These are phyloP conservation scores for Candida caryicola DNA, from an alignment of 805 yeast genomes.

Conservation along the genomic window DNA sequence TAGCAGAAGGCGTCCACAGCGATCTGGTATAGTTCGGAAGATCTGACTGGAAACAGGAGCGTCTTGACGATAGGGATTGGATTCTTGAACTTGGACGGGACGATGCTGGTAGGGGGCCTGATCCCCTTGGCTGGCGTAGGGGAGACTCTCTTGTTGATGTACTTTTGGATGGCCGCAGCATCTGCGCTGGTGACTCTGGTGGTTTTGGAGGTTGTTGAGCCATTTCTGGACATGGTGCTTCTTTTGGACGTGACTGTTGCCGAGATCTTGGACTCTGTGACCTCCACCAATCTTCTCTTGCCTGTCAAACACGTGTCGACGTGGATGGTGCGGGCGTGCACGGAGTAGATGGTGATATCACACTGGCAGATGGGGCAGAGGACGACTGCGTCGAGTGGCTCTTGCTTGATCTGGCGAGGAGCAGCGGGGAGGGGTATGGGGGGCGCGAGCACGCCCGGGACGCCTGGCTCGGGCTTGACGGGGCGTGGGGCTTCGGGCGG, in stretches of 20 bases:
- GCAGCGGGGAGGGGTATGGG: neutral
- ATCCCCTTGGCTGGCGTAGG: conserved; percentile 11
- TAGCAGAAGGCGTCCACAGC: conserved; percentile 67
- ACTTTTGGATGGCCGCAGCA: neutral
- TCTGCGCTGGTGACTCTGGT: neutral
- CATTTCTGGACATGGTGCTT: neutral
- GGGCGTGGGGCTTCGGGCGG: neutral
- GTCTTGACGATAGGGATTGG: conserved; percentile 57
- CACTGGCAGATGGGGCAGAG: neutral
- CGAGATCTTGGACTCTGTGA: no score
- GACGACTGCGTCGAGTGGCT: neutral
- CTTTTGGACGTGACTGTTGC: neutral
- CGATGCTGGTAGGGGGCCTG: conserved; percentile 11
- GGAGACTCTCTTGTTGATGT: neutral
- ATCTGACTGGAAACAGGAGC: conserved; percentile 36
- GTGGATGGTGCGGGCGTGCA: conserved; percentile 48
- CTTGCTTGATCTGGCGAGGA: neutral
- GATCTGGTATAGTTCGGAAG: conserved; percentile 34
- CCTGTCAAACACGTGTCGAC: conserved; percentile 49
- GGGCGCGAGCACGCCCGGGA: neutral
- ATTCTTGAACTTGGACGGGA: conserved; percentile 20
- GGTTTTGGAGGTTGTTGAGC: neutral
- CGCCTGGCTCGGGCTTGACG: neutral
- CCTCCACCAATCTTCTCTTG: neutral
- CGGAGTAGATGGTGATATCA: conserved; percentile 7